Evolutionary conservation across 257 asterid genomes (phyloP), one percentile per base, ranked within the genome.

Genomic region (Agastache rugosa): DNA sequence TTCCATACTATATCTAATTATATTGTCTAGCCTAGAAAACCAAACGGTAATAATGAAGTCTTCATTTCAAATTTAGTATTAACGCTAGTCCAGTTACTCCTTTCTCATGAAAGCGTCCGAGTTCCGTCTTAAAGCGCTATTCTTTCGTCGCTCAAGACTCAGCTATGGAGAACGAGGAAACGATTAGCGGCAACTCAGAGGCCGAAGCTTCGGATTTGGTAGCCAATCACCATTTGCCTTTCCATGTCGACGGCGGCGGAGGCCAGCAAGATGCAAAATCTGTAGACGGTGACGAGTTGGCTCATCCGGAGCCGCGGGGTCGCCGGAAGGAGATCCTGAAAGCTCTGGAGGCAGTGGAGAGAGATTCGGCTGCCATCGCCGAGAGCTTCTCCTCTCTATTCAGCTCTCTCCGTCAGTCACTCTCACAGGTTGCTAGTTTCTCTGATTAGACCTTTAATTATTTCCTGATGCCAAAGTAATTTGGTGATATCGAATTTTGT

Each of bases 351-450:
- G 82, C 89, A 47, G 90, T 90, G 73, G 97, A 94, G 88, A 86
- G 90, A 78, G 97, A 92, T 77, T 90, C 99, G 1, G 79, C 84
- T 29, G 96, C 92, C 19, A 92, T 92, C 39, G 97, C 97, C 25
- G 87, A 85, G 31, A 94, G 97, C 82, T 94, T 83, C 83, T 84
- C 88, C 47, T 82, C 87, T 80, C 92, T 92, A 59, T 94, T 94
- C 77, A 80, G 86, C 75, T 92, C 97, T 69, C 95, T 92, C 60
- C 96, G 96, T 2, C 75, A 73, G 2, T 73, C 94, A 16, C 96
- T 94, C 79, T 87, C 96, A 11, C 89, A 92, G 97, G 98, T 92
- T 4, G 22, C 65, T 71, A 16, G 6, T 60, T 58, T 34, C n/a
- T 59, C 8, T 6, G 3, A 55, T 70, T 54, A 48, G 15, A 45